Evolutionary conservation across 2,329 filamentous ascomycete species (phyloP), one percentile per base, ranked within the genome.

Genomic region (Cercospora sp.): DNA sequence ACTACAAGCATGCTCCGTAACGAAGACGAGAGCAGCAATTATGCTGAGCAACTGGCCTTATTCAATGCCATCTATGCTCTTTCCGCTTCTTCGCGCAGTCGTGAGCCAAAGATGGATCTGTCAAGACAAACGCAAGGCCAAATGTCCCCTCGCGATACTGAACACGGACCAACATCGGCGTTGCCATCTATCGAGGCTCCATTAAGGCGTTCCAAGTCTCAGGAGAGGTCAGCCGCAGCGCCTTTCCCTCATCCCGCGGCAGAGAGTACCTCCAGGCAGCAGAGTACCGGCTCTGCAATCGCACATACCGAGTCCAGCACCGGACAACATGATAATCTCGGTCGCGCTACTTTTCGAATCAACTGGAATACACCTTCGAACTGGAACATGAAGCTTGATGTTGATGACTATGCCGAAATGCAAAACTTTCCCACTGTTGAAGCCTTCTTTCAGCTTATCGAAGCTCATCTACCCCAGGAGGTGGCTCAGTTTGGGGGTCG

Each of bases 321-420:
- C 10, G 45, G 12, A 13, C 8, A 26, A 1, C 10, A 0, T 60
- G 58, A 60, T 18, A 60, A 12, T 23, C 58, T 60, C 5, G 26
- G n/a, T 30, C 58, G 58, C 20, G 58, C 58, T 23, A 23, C 58
- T n/a, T 16, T 60, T 16, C 58, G 30, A 1, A 60, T 33, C 31
- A 28, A 60, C 20, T 60, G 58, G 58, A 60, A 42, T 23, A 9
- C 33, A 13, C 58, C 28, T 8, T 10, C 31, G 4, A 3, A 30
- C 20, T 60, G 58, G 31, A 42, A 60, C 26, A 1, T 28, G 9
- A 31, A 60, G 8, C 31, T 42, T 3, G 30, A 40, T 4, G 58
- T 60, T 10, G 31, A 42, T n/a, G 31, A 60, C 33, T 60, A 36
- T 33, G 33, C 58, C 58, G 33, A 33, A 36, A 66, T 66, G 64